These are phyloP conservation scores for Leishmania tropica DNA, from an alignment of 208 protist genomes.

Conservation along the genomic window DNA sequence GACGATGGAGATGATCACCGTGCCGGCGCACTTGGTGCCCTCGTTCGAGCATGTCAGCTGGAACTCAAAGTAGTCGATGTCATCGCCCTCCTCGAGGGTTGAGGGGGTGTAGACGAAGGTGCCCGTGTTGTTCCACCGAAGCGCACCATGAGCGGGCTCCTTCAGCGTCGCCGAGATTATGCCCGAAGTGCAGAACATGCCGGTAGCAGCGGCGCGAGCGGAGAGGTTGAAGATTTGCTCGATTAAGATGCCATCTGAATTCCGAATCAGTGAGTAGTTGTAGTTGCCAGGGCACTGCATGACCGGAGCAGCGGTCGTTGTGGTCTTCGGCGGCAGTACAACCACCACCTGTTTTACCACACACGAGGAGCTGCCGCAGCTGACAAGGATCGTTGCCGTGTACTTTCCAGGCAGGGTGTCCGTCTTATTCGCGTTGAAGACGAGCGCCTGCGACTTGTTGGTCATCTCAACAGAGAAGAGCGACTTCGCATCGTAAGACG, in stretches of 20 bases:
- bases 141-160: constrained; percentile 8
- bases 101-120: constrained; percentile 37
- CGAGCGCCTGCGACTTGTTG: constrained; percentile 21
- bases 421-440: constrained; percentile 44
- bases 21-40: constrained; percentile 32
- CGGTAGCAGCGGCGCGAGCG: constrained; percentile 14
- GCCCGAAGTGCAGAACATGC: constrained; percentile 29
- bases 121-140: constrained; percentile 27
- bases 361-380: constrained; percentile 49
- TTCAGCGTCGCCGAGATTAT: constrained; percentile 24
- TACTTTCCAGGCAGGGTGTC: constrained; percentile 47
- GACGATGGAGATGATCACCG: constrained; percentile 37
- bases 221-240: constrained; percentile 28
- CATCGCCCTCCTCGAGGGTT: constrained; percentile 16
- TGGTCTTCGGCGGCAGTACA: constrained; percentile 24
- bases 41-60: constrained; percentile 42
- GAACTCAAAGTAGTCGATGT: constrained; percentile 66
- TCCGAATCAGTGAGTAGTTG: constrained; percentile 40
- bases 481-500: neutral
- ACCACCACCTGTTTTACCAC: constrained; percentile 34
- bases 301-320: constrained; percentile 18
- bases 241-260: constrained; percentile 38
- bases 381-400: constrained; percentile 38
- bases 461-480: constrained; percentile 29
- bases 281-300: constrained; percentile 42